Percentiles rank a stretch among this genome's conserved stretches.
Conservation (phyloP, 2,329 filamentous ascomycete species). For the Stagonosporopsis vannaccii region DNA sequence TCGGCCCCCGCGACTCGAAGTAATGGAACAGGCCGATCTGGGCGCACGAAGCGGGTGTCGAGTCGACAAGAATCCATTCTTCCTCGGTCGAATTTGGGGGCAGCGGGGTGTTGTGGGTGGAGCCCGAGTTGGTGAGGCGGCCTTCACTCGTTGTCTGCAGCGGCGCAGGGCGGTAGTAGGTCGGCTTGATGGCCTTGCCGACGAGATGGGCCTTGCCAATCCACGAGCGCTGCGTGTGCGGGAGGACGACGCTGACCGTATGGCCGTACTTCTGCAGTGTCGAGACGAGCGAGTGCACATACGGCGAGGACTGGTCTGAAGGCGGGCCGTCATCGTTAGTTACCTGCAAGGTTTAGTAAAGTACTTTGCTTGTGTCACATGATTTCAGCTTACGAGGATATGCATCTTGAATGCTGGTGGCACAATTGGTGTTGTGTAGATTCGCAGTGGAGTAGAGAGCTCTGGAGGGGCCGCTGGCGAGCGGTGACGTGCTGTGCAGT, state of each 20-base stretch:
- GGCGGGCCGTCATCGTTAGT: conserved; percentile 62
- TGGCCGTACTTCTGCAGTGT: conserved; percentile 71
- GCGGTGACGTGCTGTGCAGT: conserved; percentile 23
- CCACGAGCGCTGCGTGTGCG: conserved; percentile 93
- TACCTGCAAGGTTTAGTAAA: conserved; percentile 44
- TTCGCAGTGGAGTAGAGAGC: conserved; percentile 11
- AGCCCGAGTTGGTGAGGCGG: conserved; percentile 48
- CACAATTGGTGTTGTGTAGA: conserved; percentile 13
- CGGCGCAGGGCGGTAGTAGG: conserved; percentile 77
- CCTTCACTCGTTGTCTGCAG: conserved; percentile 53
- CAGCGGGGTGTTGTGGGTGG: conserved; percentile 43
- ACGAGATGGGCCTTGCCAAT: conserved; percentile 98
- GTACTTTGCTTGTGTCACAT: background rate
- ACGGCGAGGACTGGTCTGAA: conserved; percentile 58
- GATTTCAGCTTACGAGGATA: conserved; percentile 41
- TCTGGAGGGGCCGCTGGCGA: conserved; percentile 25
- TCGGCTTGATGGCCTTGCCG: conserved; percentile 82
- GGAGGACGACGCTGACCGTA: conserved; percentile 88
- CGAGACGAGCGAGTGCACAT: conserved; percentile 56
- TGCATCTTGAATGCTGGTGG: conserved; percentile 39
- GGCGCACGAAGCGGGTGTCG: conserved; percentile 58
- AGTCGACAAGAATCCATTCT: conserved; percentile 60
- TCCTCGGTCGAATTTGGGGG: conserved; percentile 44
- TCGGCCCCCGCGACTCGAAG: conserved; percentile 53
- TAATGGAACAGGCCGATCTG: conserved; percentile 58